Base-by-base conservation (phyloP, 345 rosid genomes). In the Linum lewisii region DNA sequence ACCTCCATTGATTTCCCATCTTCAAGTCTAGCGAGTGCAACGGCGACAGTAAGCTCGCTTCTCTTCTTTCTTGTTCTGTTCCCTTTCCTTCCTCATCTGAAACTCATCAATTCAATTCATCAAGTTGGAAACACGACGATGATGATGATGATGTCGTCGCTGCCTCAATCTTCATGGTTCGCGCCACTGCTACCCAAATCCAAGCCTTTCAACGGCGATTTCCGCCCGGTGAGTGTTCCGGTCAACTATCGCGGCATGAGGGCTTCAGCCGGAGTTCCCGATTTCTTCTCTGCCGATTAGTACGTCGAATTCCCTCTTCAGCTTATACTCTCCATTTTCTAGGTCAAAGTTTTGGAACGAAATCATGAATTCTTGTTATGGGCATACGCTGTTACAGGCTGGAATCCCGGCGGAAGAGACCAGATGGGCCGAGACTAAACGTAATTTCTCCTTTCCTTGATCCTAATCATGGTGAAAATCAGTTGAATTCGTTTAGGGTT, bases 201-300 rank as follows among this genome's bases (percentile, higher is more conserved):
- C 66, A 79, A 72, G 62, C 74, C 65, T 53, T 38, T 51, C 53
- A 61, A 54, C 61, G 73, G 76, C 65, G 59, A 47, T 60, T 58
- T 49, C 63, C 75, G 55, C 53, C 57, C 69, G 64, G 13, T 32
- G 24, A 45, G 52, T 45, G 42, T 66, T 66, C 62, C 71, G 21
- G 37, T 71, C n/a, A 61, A 75, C 63, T 66, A 58, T 54, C 83
- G 78, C 64, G 52, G 78, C 65, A 51, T 83, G 21, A 73, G 69
- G 63, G 85, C 92, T 65, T 82, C 95, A 22, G 78, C 86, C 45
- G 98, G 87, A 24, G 83, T 91, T 56, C 92, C 98, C 4, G 95
- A 91, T 73, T 86, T 76, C 71, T 84, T 91, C 76, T 88, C 96
- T 24, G 84, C 87, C 0, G 85, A 88, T 67, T 91, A 95, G 98